Base-by-base conservation (phyloP, 495 filamentous ascomycete genomes). In the Geoglossum glabrum region DNA sequence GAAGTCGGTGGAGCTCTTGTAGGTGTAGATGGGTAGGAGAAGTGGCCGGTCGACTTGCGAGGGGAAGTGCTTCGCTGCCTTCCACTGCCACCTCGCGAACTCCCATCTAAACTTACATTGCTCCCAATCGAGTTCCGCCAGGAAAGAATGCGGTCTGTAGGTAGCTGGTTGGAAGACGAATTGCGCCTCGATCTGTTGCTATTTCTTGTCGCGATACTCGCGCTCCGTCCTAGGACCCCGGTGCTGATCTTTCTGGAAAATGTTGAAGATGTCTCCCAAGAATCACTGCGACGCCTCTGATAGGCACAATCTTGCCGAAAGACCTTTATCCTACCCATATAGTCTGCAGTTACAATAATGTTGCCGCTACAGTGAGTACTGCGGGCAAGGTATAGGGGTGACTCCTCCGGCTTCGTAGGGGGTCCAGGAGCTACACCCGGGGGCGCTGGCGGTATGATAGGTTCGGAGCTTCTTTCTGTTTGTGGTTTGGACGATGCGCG, bases 271-370 rank as follows among this genome's bases (percentile, higher is more conserved):
- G 80, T 80, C 55, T 87, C 84, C 78, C 79, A 84, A 50, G 63
- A 73, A 23, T 86, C 81, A 43, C 72, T 71, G 6, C 73, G 71
- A 4, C 82, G 76, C 61, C 81, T 82, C 23, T 76, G 66, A 58
- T 73, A 77, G 0, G 92, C 92, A 63, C 90, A 97, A 69, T 95
- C 90, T 68, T 95, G 90, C 6, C 92, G 80, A 64, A 95, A 94
- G 3, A 96, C 81, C 67, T 95, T 95, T 68, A 99, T 93, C 43
- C 79, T 76, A 55, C 92, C 92, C 8, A 78, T 77, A 62, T 87
- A 88, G 64, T 95, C 90, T 15, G 92, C 87, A 0, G 89, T 89
- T 57, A 97, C 79, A 57, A 99, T 83, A 62, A 99, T 95, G 63
- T 95, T 85, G 30, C 92, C 92, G 60, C 84, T 85, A 5, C 73